Percentiles rank a stretch among this genome's conserved stretches.
Conservation (phyloP, 768 basidiomycete species). For the Bullera alba region DNA sequence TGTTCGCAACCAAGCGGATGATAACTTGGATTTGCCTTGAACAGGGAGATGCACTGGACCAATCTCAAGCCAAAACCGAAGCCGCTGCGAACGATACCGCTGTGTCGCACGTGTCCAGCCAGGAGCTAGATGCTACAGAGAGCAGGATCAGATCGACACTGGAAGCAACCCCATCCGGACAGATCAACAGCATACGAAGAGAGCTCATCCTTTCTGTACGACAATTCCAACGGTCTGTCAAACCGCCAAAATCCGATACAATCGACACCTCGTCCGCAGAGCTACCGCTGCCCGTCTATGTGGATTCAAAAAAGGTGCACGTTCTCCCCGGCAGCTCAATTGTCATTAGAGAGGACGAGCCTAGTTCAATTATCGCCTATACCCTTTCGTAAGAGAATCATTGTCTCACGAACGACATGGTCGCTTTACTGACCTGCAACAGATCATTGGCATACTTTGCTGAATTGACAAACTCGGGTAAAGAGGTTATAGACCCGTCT, state of each 20-base stretch:
- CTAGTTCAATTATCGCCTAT: constrained; percentile 33
- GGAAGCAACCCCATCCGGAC: too few relatives aligned
- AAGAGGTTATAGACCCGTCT: not conserved
- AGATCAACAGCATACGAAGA: not conserved
- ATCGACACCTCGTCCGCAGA: not conserved
- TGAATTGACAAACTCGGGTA: constrained; percentile 12
- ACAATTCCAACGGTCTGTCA: too few relatives aligned
- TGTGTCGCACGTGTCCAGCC: too few relatives aligned
- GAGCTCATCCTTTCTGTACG: too few relatives aligned
- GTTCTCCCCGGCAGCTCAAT: constrained; percentile 29
- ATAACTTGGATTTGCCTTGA: too few relatives aligned
- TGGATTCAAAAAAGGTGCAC: constrained; percentile 2
- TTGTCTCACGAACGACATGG: too few relatives aligned
- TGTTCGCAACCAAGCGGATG: too few relatives aligned
- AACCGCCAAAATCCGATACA: constrained; percentile 4
- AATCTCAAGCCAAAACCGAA: not conserved
- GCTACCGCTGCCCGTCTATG: constrained; percentile 13
- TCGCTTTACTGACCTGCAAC: not conserved
- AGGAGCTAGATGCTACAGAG: too few relatives aligned
- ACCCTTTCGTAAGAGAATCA: constrained; percentile 31
- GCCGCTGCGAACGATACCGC: too few relatives aligned
- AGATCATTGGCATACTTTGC: constrained; percentile 29
- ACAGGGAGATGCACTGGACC: too few relatives aligned
- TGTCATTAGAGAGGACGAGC: constrained; percentile 31
- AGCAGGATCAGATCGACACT: too few relatives aligned